Percentiles rank a stretch among this genome's conserved stretches.
Conservation (phyloP, 2,329 filamentous ascomycete species). For the Pseudocercospora ulei region DNA sequence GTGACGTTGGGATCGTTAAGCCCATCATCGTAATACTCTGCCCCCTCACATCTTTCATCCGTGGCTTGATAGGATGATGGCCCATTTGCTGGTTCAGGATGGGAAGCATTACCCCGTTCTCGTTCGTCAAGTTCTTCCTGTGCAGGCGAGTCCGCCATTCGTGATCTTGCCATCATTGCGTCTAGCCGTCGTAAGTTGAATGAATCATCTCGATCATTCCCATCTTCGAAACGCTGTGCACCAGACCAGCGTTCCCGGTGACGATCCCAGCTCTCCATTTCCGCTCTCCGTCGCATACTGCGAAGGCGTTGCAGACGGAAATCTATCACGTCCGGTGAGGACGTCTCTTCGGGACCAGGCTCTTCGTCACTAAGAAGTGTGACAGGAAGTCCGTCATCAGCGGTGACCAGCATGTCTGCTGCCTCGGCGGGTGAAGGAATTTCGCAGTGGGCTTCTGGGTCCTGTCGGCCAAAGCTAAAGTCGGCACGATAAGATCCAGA, state of each 20-base stretch:
- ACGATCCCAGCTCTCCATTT: constrained; percentile 25
- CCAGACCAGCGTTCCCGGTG: constrained; percentile 19
- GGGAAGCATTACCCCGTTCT: constrained; percentile 17
- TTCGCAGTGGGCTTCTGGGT: constrained; percentile 27
- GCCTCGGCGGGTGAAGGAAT: constrained; percentile 20
- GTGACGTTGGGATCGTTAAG: constrained; percentile 29
- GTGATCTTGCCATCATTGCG: constrained; percentile 26
- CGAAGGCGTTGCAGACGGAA: constrained; percentile 29
- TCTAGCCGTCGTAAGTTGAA: constrained; percentile 24
- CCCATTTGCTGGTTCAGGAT: constrained; percentile 9
- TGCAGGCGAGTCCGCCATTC: constrained; percentile 22
- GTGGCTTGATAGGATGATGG: constrained; percentile 16
- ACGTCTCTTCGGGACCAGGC: constrained; percentile 29
- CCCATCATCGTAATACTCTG: constrained; percentile 22
- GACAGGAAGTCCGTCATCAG: constrained; percentile 23
- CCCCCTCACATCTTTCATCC: constrained; percentile 8
- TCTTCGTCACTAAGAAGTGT: constrained; percentile 30
- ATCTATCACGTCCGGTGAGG: constrained; percentile 31
- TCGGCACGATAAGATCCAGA: constrained; percentile 20
- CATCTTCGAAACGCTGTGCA: constrained; percentile 19
- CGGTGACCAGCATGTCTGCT: constrained; percentile 12
- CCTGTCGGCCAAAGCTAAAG: constrained; percentile 20
- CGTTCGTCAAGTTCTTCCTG: constrained; percentile 22
- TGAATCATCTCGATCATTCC: constrained; percentile 14
- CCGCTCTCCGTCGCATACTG: constrained; percentile 26